These are phyloP conservation scores for Colletotrichum destructivum DNA, from an alignment of 2,329 filamentous ascomycete genomes.

Conservation along the genomic window DNA sequence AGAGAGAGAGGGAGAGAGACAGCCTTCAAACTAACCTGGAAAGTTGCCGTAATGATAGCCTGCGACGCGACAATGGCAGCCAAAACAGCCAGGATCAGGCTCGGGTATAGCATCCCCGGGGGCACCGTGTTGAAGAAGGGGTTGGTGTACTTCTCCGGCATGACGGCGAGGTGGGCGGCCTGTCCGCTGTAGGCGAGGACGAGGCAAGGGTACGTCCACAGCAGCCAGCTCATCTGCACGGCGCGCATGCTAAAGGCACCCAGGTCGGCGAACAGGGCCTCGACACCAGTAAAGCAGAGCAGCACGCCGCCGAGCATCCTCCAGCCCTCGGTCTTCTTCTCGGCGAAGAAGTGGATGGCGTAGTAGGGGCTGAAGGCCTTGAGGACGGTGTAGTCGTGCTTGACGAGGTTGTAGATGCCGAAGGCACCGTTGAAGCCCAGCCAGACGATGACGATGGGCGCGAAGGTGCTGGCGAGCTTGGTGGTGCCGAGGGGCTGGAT, in stretches of 20 bases:
- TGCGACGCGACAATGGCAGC: slow-evolving; percentile 84
- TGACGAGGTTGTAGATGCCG: slow-evolving; percentile 74
- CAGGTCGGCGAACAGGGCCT: slow-evolving; percentile 83
- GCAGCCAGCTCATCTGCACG: slow-evolving; percentile 81
- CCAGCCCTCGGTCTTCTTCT: slow-evolving; percentile 74
- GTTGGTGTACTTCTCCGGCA: slow-evolving; percentile 73
- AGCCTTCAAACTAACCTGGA: slow-evolving; percentile 64
- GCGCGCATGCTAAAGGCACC: slow-evolving; percentile 80
- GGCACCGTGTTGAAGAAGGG: slow-evolving; percentile 82
- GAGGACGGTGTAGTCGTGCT: slow-evolving; percentile 67
- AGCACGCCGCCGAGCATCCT: slow-evolving; percentile 78
- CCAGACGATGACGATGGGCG: slow-evolving; percentile 78
- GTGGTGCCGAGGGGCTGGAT: slow-evolving; percentile 77
- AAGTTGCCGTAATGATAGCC: slow-evolving; percentile 83
- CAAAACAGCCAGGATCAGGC: slow-evolving; percentile 77
- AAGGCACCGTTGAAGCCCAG: slow-evolving; percentile 74
- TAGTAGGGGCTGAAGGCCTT: slow-evolving; percentile 72
- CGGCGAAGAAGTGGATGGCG: slow-evolving; percentile 72
- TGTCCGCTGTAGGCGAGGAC: slow-evolving; percentile 80
- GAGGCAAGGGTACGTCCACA: slow-evolving; percentile 77
- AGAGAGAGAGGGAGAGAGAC: too few relatives aligned
- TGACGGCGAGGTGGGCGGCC: slow-evolving; percentile 77
- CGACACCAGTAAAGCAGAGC: slow-evolving; percentile 83
- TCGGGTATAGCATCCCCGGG: slow-evolving; percentile 77
- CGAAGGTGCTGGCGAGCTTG: slow-evolving; percentile 73